phyloP scores from a whole-genome alignment of 345 rosid species.

The Combretum micranthum region DNA sequence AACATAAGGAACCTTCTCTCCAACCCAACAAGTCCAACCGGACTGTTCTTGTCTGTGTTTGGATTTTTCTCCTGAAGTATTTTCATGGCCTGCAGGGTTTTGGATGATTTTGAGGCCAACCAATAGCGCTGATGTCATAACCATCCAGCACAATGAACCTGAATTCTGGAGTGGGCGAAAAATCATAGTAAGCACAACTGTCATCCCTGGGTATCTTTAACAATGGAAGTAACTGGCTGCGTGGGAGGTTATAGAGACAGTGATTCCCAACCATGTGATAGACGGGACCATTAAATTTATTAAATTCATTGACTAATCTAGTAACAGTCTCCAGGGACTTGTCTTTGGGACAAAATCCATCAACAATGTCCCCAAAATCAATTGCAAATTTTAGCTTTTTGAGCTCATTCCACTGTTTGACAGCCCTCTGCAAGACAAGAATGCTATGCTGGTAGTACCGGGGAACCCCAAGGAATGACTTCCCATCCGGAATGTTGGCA shows the following conservation, averaged over 20 bases:
- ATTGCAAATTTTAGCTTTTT: conserved; percentile 56
- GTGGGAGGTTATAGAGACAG: conserved; percentile 92
- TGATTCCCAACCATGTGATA: conserved; percentile 95
- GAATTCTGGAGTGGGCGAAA: conserved; percentile 61
- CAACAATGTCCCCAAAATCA: conserved; percentile 86
- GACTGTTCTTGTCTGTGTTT: conserved; percentile 78
- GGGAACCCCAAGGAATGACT: conserved; percentile 76
- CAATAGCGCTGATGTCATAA: conserved; percentile 80
- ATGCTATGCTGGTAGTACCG: conserved; percentile 77
- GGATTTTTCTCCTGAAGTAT: conserved; percentile 67
- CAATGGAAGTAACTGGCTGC: conserved; percentile 61
- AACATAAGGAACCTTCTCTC: conserved; percentile 83
- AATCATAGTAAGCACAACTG: conserved; percentile 70
- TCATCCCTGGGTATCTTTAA: conserved; percentile 47
- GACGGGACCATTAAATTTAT: conserved; percentile 57
- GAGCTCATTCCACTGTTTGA: conserved; percentile 56
- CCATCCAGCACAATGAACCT: conserved; percentile 81
- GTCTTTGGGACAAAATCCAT: conserved; percentile 68
- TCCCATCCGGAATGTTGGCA: conserved; percentile 87
- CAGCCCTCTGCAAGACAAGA: conserved; percentile 65
- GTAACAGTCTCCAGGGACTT: conserved; percentile 49
- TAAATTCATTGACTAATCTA: conserved; percentile 46
- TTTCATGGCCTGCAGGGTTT: conserved; percentile 52
- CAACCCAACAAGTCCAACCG: conserved; percentile 50
- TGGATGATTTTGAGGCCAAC: conserved; percentile 77